phyloP scores from a whole-genome alignment of 2,329 filamentous ascomycete genomes.

The Sporothrix mexicana region DNA sequence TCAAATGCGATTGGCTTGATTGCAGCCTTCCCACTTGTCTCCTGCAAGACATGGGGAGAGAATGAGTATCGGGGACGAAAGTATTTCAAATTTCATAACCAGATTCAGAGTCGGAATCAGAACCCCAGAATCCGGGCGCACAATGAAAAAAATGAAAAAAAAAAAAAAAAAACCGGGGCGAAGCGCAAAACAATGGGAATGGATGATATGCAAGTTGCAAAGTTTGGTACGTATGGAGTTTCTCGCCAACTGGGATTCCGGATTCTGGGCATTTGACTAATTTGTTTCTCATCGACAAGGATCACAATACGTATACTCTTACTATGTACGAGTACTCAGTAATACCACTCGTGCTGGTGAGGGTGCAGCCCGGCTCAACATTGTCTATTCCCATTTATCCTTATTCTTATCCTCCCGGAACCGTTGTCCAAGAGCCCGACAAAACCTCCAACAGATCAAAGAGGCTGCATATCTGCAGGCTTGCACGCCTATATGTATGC shows the following conservation, averaged over 20 bases:
- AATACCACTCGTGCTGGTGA: not conserved
- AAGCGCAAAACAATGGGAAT: constrained; percentile 4
- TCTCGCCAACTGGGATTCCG: not conserved
- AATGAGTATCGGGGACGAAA: not conserved
- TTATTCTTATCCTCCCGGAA: not conserved
- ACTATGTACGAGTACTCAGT: too few relatives aligned
- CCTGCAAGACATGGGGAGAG: not conserved
- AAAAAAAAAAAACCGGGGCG: not conserved
- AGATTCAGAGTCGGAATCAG: too few relatives aligned
- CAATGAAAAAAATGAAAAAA: too few relatives aligned
- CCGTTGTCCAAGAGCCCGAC: not conserved
- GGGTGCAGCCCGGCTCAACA: not conserved
- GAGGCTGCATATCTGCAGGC: not conserved
- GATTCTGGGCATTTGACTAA: not conserved
- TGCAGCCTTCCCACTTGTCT: not conserved
- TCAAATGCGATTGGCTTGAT: constrained; percentile 6
- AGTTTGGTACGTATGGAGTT: constrained; percentile 13
- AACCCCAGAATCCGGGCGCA: not conserved
- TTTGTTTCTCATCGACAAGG: constrained; percentile 23
- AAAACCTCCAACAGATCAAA: not conserved
- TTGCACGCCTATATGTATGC: not conserved
- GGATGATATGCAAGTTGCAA: not conserved
- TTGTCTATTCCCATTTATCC: not conserved
- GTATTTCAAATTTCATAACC: not conserved
- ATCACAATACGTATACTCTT: not conserved